Conservation (phyloP, 1,139 yeast genomes). For the Candida tetrigidarum region DNA sequence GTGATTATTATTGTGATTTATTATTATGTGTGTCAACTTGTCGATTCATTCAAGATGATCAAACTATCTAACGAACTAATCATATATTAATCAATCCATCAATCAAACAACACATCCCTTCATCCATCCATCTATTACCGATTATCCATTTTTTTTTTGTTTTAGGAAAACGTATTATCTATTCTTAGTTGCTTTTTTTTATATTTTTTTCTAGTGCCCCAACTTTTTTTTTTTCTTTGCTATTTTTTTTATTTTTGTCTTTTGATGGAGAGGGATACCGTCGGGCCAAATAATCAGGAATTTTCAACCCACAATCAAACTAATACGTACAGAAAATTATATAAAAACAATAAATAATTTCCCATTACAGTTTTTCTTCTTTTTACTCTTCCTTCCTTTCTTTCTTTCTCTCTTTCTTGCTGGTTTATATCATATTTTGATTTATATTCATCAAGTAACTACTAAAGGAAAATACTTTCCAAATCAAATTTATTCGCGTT, state of each 20-base stretch:
- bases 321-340: not conserved
- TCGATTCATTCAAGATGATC: too few relatives aligned
- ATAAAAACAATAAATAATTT: not conserved
- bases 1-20: too few relatives aligned
- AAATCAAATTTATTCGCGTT: not conserved
- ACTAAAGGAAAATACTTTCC: not conserved
- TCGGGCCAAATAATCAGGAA: not conserved
- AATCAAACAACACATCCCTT: too few relatives aligned
- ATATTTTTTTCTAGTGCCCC: constrained; percentile 3
- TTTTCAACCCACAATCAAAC: not conserved
- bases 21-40: too few relatives aligned
- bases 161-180: too few relatives aligned
- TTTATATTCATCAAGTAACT: not conserved
- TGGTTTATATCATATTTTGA: too few relatives aligned
- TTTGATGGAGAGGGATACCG: too few relatives aligned
- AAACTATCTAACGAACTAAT: too few relatives aligned
- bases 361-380: not conserved
- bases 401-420: not conserved
- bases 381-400: not conserved
- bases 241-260: too few relatives aligned
- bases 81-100: too few relatives aligned
- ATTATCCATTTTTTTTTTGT: not conserved
- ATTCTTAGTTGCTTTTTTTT: not conserved
- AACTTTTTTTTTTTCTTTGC: constrained; percentile 6
- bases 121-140: not conserved